Percentiles rank a stretch among this genome's conserved stretches.
These are phyloP conservation scores for Sarcodon aspratus DNA, from an alignment of 768 basidiomycete species.

Conservation along the genomic window DNA sequence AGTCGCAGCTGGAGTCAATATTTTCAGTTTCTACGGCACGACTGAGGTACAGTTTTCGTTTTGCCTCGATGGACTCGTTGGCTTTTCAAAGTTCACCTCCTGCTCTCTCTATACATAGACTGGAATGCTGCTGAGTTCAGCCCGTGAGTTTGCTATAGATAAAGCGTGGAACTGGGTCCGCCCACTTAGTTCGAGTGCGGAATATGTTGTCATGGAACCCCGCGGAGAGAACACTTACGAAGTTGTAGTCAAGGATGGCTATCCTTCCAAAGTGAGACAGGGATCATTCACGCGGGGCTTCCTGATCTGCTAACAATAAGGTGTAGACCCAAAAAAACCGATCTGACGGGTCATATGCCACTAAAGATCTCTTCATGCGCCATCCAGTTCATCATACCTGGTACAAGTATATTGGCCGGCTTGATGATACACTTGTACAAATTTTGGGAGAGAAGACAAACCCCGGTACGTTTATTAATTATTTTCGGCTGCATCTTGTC, in stretches of 20 bases:
- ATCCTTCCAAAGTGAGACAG: constrained; percentile 21
- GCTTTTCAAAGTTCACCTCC: background rate
- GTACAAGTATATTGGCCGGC: constrained; percentile 40
- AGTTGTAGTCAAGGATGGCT: constrained; percentile 38
- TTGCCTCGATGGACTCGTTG: too few relatives aligned
- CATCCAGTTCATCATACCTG: constrained; percentile 27
- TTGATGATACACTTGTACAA: constrained; percentile 43
- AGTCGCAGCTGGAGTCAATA: constrained; percentile 33
- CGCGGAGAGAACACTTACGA: constrained; percentile 32
- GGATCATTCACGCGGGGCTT: too few relatives aligned
- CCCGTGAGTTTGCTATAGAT: constrained; percentile 34
- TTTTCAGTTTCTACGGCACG: constrained; percentile 37
- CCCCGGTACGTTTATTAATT: constrained; percentile 16
- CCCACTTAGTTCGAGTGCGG: constrained; percentile 5
- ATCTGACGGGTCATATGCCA: constrained; percentile 42
- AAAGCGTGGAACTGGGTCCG: constrained; percentile 48
- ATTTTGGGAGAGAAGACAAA: constrained; percentile 44
- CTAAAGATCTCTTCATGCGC: constrained; percentile 39
- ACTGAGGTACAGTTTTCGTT: constrained; percentile 20
- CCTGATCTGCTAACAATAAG: too few relatives aligned
- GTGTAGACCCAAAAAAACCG: constrained; percentile 26
- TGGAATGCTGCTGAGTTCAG: constrained; percentile 33
- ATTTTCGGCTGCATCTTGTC: background rate
- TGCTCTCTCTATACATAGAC: constrained; percentile 11
- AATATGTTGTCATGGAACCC: constrained; percentile 32